Evolutionary conservation across 306 rosid genomes (phyloP).

Genomic region (Geum urbanum): DNA sequence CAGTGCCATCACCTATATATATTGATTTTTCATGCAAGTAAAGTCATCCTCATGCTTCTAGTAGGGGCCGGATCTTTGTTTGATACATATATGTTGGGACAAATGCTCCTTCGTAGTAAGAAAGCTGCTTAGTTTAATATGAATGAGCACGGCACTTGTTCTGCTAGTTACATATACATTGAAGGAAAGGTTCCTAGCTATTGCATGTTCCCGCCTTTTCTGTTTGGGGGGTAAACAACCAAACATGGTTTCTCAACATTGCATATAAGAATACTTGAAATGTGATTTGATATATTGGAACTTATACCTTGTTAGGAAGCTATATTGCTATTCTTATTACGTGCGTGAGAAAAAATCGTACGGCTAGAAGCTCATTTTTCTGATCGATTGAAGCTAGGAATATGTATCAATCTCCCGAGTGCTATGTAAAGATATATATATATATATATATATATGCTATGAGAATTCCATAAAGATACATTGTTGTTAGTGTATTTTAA

Average conservation of each 20-base stretch:
- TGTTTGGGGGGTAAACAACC: not conserved
- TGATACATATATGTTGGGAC: constrained; percentile 19
- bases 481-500: not conserved
- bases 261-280: not conserved
- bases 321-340: not conserved
- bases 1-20: not conserved
- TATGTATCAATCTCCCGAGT: not conserved
- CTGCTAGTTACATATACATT: constrained; percentile 13
- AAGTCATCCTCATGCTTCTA: not conserved
- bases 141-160: constrained; percentile 32
- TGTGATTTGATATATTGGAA: constrained; percentile 10
- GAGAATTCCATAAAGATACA: not conserved
- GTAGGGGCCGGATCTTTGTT: constrained; percentile 14
- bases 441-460: too few species aligned
- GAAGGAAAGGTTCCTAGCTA: constrained; percentile 18
- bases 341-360: constrained; percentile 5
- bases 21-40: not conserved
- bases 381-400: constrained; percentile 1
- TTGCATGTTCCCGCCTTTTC: not conserved
- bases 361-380: constrained; percentile 5
- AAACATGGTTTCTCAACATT: not conserved
- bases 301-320: not conserved
- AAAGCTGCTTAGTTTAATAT: constrained; percentile 33
- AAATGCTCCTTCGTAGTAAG: constrained; percentile 17
- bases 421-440: not conserved